phyloP scores from a whole-genome alignment of 495 filamentous ascomycete genomes.

The Thermochaetoides thermophila region DNA sequence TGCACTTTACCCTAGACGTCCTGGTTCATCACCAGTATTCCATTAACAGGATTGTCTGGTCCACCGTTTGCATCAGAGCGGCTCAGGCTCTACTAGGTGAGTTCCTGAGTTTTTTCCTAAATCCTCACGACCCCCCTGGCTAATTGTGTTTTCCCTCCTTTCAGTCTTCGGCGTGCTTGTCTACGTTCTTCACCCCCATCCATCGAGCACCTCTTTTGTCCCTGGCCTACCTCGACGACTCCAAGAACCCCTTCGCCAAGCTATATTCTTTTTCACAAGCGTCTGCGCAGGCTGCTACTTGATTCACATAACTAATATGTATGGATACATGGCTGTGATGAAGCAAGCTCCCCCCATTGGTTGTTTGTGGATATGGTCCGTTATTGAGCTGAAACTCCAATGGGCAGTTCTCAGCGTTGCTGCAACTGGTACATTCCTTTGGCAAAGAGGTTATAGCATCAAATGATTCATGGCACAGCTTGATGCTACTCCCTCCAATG shows the following conservation, averaged over 20 bases:
- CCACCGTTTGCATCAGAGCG: constrained; percentile 37
- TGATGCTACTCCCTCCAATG: too few relatives aligned
- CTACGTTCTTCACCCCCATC: constrained; percentile 43
- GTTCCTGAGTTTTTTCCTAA: constrained; percentile 1
- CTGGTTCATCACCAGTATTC: constrained; percentile 87
- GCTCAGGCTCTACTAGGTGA: constrained; percentile 36
- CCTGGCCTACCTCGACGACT: constrained; percentile 29
- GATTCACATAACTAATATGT: constrained; percentile 62
- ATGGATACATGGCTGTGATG: constrained; percentile 78
- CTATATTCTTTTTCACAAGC: constrained; percentile 43
- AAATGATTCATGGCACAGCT: constrained; percentile 4
- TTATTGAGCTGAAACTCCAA: constrained; percentile 68
- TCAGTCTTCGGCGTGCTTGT: constrained; percentile 47
- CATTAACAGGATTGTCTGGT: constrained; percentile 43
- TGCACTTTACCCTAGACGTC: constrained; percentile 79
- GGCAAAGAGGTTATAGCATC: constrained; percentile 53
- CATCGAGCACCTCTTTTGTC: constrained; percentile 25
- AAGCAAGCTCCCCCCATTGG: constrained; percentile 81
- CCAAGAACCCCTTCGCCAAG: constrained; percentile 37
- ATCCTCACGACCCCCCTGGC: background rate
- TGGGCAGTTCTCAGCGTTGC: constrained; percentile 47
- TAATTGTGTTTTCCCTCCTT: constrained; percentile 4
- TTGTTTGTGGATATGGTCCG: constrained; percentile 85
- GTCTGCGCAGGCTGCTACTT: constrained; percentile 55
- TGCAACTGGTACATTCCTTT: constrained; percentile 48